phyloP scores from a whole-genome alignment of 352 stramenopile species.

The Phytophthora tubulina region DNA sequence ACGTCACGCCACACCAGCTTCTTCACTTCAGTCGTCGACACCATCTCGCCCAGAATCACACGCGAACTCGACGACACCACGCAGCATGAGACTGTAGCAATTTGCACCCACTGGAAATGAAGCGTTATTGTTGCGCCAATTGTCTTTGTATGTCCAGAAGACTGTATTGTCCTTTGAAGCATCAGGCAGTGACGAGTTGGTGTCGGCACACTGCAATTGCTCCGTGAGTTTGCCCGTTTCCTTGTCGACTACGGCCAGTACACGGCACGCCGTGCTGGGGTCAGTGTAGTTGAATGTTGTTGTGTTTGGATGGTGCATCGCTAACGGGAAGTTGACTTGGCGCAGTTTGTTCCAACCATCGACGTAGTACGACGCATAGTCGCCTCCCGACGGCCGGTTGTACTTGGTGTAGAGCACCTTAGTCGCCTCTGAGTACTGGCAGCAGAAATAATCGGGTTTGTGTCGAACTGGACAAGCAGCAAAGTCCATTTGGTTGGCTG shows the following conservation, averaged over 20 bases:
- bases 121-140: conserved; percentile 61
- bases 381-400: conserved; percentile 36
- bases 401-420: conserved; percentile 46
- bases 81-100: conserved; percentile 48
- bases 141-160: conserved; percentile 54
- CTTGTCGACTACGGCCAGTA: conserved; percentile 37
- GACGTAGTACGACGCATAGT: conserved; percentile 43
- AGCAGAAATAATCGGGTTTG: conserved; percentile 10
- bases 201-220: conserved; percentile 44
- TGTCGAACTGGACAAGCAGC: conserved; percentile 46
- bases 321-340: conserved; percentile 47
- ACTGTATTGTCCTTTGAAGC: conserved; percentile 43
- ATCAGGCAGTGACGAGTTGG: conserved; percentile 42
- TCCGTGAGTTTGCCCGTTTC: conserved; percentile 35
- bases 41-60: conserved; percentile 53
- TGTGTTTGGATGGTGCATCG: conserved; percentile 42
- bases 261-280: conserved; percentile 33
- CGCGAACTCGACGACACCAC: conserved; percentile 22
- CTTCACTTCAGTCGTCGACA: conserved; percentile 38
- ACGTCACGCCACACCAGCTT: conserved; percentile 61
- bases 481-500: conserved; percentile 38
- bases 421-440: conserved; percentile 39
- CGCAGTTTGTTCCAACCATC: conserved; percentile 41
- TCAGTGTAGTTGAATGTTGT: conserved; percentile 47
- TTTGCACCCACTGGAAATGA: conserved; percentile 52